These are phyloP conservation scores for Saturnispora kantuleensis DNA, from an alignment of 805 yeast species.

Conservation along the genomic window DNA sequence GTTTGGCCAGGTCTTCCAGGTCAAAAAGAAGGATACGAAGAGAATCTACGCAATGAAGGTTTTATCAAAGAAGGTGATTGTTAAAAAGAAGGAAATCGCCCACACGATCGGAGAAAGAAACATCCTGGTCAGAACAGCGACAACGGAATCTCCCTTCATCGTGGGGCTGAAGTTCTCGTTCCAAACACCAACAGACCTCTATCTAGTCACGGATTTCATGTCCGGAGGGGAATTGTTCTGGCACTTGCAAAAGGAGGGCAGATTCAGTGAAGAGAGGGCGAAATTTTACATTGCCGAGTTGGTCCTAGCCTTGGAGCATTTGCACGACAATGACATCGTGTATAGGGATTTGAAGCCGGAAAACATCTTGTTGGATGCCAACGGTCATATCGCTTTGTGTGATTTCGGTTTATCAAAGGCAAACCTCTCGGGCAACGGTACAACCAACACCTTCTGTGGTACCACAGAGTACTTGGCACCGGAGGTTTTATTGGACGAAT, in stretches of 20 bases:
- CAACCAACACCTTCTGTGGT: conserved; percentile 96
- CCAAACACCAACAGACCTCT: conserved; percentile 89
- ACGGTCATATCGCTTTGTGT: conserved; percentile 95
- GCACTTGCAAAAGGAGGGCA: conserved; percentile 88
- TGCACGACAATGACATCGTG: conserved; percentile 92
- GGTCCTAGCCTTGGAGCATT: conserved; percentile 83
- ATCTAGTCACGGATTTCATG: conserved; percentile 94
- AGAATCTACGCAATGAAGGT: conserved; percentile 98
- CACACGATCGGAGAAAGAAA: conserved; percentile 97
- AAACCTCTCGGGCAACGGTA: conserved; percentile 71
- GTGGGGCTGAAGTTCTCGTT: conserved; percentile 94
- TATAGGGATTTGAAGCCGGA: conserved; percentile 97
- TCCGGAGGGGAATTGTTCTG: conserved; percentile 82
- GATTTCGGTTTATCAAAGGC: conserved; percentile 97
- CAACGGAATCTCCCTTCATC: conserved; percentile 70
- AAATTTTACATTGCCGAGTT: conserved; percentile 95
- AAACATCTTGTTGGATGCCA: conserved; percentile 88
- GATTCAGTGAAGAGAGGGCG: conserved; percentile 88
- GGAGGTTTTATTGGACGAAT: conserved; percentile 87
- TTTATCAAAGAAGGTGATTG: conserved; percentile 86
- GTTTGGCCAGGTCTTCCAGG: conserved; percentile 96
- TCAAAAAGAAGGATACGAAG: conserved; percentile 77
- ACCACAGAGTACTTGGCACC: conserved; percentile 98
- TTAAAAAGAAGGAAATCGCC: conserved; percentile 93
- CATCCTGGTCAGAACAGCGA: conserved; percentile 85